Percentiles rank a stretch among this genome's conserved stretches.
These are phyloP conservation scores for Cupressus sempervirens DNA, from an alignment of 75 land plant genomes.

Conservation along the genomic window DNA sequence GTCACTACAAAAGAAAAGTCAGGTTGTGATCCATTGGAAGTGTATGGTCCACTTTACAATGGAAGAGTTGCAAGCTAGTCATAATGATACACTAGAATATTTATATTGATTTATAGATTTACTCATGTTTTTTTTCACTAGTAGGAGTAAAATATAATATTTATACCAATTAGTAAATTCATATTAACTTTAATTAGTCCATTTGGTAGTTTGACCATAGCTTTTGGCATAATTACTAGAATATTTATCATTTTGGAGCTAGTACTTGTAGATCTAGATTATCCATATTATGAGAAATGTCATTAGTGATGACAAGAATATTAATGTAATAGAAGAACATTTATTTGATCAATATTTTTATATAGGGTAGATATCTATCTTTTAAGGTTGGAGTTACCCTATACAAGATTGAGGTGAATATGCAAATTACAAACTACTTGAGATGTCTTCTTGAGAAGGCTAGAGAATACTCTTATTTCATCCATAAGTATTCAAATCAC, in stretches of 20 bases:
- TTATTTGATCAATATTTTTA: neutral
- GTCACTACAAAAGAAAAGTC: slow-evolving; percentile 95
- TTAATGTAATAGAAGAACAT: neutral
- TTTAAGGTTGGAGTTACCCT: neutral
- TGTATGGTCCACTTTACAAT: slow-evolving; percentile 95
- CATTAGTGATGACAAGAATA: neutral
- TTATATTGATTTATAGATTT: neutral
- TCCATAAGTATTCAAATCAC: neutral
- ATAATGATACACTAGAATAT: slow-evolving; percentile 9
- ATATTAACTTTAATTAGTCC: too few relatives aligned
- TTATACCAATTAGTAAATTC: neutral
- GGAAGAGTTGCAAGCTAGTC: slow-evolving; percentile 81
- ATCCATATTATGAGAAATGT: neutral
- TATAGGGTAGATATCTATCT: neutral
- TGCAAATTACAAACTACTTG: neutral
- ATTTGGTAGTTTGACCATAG: neutral
- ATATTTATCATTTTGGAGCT: too few relatives aligned
- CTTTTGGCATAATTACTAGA: neutral
- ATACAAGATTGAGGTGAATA: neutral
- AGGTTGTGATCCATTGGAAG: slow-evolving; percentile 97
- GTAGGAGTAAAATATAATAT: neutral
- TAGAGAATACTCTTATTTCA: neutral
- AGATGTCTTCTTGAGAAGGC: neutral
- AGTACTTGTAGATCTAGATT: neutral
- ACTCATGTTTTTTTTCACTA: neutral